Conservation (phyloP, 495 filamentous ascomycete species). For the Podospora pseudocomata region DNA sequence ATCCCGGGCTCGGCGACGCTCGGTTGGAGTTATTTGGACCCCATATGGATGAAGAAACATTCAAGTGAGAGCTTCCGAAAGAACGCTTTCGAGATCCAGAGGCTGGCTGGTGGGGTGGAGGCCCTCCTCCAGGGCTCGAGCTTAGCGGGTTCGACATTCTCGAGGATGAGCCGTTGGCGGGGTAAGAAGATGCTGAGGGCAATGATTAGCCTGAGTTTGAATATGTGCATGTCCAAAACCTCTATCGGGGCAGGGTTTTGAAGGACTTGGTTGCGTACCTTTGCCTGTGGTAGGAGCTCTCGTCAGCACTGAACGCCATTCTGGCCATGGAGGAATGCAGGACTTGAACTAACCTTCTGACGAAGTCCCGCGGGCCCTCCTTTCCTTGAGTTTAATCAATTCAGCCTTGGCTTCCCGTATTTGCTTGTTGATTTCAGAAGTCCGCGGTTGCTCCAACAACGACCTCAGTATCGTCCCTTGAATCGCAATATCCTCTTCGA, state of each 20-base stretch:
- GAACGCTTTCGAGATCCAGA: conserved; percentile 36
- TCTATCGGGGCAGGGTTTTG: background rate
- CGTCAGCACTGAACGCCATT: background rate
- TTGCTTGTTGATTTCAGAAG: background rate
- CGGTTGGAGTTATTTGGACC: conserved; percentile 32
- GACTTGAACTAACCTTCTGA: background rate
- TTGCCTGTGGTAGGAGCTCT: background rate
- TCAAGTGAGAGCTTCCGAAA: conserved; percentile 28
- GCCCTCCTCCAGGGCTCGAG: conserved; percentile 10
- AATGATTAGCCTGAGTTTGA: background rate
- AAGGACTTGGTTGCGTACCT: background rate
- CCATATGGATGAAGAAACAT: conserved; percentile 9
- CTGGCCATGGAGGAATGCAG: background rate
- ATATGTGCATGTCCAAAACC: background rate
- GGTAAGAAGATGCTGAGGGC: background rate
- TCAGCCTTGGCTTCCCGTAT: background rate
- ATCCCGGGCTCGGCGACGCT: conserved; percentile 25
- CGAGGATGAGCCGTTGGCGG: background rate
- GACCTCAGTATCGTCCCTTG: background rate
- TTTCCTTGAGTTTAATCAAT: background rate
- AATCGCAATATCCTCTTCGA: background rate
- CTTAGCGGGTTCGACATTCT: conserved; percentile 14
- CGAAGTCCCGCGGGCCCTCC: background rate
- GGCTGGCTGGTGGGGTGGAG: background rate
- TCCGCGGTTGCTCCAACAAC: background rate